Base-by-base conservation (phyloP, 1,284 basidiomycete genomes). In the Trichosporon sp. region DNA sequence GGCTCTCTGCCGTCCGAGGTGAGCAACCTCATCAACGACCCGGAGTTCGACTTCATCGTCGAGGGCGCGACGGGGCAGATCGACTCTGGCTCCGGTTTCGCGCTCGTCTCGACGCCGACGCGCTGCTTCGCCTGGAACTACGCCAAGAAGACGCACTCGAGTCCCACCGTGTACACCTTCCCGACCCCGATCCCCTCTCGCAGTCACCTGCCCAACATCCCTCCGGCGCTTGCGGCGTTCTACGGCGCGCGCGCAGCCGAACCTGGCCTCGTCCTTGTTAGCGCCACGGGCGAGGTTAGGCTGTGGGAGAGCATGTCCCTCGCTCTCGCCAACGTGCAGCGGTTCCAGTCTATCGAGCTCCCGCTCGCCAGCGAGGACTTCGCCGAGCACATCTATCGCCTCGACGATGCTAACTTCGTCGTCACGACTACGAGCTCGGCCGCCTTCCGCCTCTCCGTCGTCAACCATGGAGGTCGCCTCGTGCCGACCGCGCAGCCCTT, bases 101-200 rank as follows among this genome's bases (percentile, higher is more conserved):
- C 84, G 0, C 79, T 81, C 65, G 81, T 85, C 7, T 68, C 82
- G 10, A 80, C 78, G 1, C 75, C 78, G 4, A 73, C 76, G 7
- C 63, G 70, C 26, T 83, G 82, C 68, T 79, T 81, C 54, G 82
- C 84, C 1, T 86, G 85, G 85, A 85, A 85, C 72, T 85, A 83
- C 73, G 73, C 78, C 10, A 84, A 80, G 80, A 80, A 76, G 66
- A 81, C 82, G 56, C 79, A 77, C 74, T 79, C 77, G 21, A 78
- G 73, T 11, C 78, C 77, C 12, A 83, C 77, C 10, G 78, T 76
- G 37, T 85, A 82, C 72, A 73, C 71, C 38, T 84, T 81, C 72
- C 80, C 76, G 5, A 78, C 78, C 0, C 79, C 83, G 16, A 74
- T 76, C 31, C 76, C 75, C 1, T 71, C 78, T 6, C 78, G 77